phyloP scores from a whole-genome alignment of 345 rosid genomes.

The Capsella bursapastoris region DNA sequence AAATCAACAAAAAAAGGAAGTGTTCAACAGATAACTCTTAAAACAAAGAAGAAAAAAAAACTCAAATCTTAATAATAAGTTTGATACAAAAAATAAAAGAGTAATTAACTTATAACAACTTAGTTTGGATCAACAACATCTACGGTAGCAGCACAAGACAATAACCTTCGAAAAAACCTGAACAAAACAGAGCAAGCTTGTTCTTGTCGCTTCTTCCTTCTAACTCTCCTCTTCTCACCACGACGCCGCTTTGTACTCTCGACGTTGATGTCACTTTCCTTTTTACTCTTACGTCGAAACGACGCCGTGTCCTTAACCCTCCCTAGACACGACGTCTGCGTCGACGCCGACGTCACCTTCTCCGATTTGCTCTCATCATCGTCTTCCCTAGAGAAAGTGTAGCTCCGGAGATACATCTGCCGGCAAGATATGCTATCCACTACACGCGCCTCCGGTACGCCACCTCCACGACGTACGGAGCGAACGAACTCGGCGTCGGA shows the following conservation, averaged over 20 bases:
- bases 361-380: conserved; percentile 30
- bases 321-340: conserved; percentile 49
- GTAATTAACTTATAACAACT: neutral
- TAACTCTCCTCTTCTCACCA: conserved; percentile 50
- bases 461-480: conserved; percentile 48
- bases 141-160: conserved; percentile 52
- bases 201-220: conserved; percentile 54
- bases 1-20: neutral
- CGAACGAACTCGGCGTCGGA: conserved; percentile 69
- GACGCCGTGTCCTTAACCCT: conserved; percentile 45
- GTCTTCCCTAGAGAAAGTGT: conserved; percentile 68
- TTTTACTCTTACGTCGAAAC: conserved; percentile 25
- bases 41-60: neutral
- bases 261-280: conserved; percentile 33
- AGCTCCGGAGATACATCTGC: conserved; percentile 85
- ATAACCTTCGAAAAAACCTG: conserved; percentile 50
- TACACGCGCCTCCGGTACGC: conserved; percentile 46
- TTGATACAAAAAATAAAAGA: conserved; percentile 6
- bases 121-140: conserved; percentile 51
- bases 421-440: conserved; percentile 87
- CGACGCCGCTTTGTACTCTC: conserved; percentile 48
- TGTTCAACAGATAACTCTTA: conserved; percentile 7
- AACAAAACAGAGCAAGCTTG: conserved; percentile 57
- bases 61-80: conserved; percentile 10
- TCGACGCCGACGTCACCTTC: conserved; percentile 10